Evolutionary conservation across 2,329 filamentous ascomycete species (phyloP).

Genomic region (Mycosphaerelloides madeirae): DNA sequence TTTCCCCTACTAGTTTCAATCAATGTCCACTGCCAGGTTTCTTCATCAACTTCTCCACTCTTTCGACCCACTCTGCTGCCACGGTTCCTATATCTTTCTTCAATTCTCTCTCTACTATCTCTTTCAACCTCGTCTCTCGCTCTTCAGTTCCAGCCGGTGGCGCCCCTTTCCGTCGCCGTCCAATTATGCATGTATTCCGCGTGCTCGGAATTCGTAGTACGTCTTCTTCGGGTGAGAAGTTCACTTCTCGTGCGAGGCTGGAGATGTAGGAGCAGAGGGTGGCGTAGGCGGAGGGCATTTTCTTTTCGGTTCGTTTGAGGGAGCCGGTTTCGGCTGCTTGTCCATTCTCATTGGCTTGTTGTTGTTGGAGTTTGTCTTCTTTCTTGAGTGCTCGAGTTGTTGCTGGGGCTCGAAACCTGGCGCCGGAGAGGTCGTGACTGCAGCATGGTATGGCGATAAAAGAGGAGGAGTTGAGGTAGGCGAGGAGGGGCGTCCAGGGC

Average conservation of each 20-base stretch:
- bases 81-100: conserved; percentile 43
- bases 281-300: conserved; percentile 67
- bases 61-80: conserved; percentile 49
- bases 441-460: conserved; percentile 96
- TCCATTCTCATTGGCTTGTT: conserved; percentile 7
- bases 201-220: conserved; percentile 89
- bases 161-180: conserved; percentile 44
- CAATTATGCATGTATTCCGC: conserved; percentile 76
- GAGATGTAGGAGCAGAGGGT: conserved; percentile 76
- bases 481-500: conserved; percentile 88
- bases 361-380: conserved; percentile 6
- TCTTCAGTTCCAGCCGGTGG: neutral
- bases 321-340: conserved; percentile 34
- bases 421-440: conserved; percentile 78
- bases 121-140: conserved; percentile 39
- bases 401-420: conserved; percentile 59
- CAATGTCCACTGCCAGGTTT: conserved; percentile 44
- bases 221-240: conserved; percentile 74
- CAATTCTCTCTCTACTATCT: conserved; percentile 56
- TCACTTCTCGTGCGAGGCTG: conserved; percentile 64
- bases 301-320: conserved; percentile 31
- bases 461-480: conserved; percentile 66
- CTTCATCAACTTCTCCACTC: conserved; percentile 45
- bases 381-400: conserved; percentile 11
- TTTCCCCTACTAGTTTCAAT: conserved; percentile 7